Evolutionary conservation across 768 basidiomycete genomes (phyloP), one percentile per base, ranked within the genome.

Genomic region (Podaxis pistillaris): DNA sequence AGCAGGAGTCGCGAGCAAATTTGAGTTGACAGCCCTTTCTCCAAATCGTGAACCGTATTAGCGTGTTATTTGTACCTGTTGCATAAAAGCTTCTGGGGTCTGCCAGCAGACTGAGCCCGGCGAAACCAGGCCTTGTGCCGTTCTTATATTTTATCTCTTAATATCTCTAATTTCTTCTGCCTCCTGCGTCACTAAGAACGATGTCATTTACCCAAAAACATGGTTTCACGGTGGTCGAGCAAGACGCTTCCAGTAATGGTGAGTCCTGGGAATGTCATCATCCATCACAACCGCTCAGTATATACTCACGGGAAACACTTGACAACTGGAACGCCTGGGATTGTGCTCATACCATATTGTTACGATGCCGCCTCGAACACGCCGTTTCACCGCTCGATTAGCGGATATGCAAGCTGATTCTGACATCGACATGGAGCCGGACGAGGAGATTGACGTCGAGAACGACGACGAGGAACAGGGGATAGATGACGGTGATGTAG

Each of bases 391-490:
- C 54, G 72, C 73, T 55, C 71, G 15, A 54, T 71, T 69, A 66
- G 71, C 68, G 72, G 75, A 75, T 55, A 71, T 77, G 71, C 74
- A 74, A 59, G 62, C 72, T 41, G 72, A 75, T 40, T 73, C 73
- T 1, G 73, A 75, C 37, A 68, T 65, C 30, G 75, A 75, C 47
- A 75, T 76, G 22, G 78, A 75, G 9, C 73, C 69, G 7, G 76
- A 77, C 28, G 71, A 71, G 13, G 75, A 75, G 4, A 75, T 78
- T 38, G 77, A 73, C 2, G 81, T 79, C 8, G 77, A 76, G 66
- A 77, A 73, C 22, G 72, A 76, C 5, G 76, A 75, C 47, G 76
- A 74, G 15, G 78, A 75, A 2, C 74, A 71, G 22, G 70, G 67
- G 2, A 70, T 73, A 7, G 74, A 69, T 17, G 72, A 69, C 41